A percentile compares a stretch with the other conserved stretches of the same genome.
Conservation (phyloP, 192 early-diverging fungal genomes). For the Coemansia sp. region DNA sequence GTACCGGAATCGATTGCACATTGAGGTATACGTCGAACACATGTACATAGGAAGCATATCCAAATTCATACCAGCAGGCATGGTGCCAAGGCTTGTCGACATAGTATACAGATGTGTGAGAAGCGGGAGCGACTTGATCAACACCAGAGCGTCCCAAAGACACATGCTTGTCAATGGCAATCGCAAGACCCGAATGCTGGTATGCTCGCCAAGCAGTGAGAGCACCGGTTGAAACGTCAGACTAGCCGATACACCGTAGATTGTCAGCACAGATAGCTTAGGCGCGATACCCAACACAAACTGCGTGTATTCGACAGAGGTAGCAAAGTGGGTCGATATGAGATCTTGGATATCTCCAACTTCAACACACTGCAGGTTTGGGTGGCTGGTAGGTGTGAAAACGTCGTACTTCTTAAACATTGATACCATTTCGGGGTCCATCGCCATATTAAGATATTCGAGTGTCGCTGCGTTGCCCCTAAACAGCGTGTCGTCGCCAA, state of each 20-base stretch:
- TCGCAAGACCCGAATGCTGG: background rate
- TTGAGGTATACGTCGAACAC: background rate
- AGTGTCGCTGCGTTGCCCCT: background rate
- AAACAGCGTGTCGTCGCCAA: background rate
- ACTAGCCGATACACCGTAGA: background rate
- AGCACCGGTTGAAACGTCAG: background rate
- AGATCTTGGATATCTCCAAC: background rate
- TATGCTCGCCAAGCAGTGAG: background rate
- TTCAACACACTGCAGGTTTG: background rate
- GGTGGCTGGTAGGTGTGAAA: background rate
- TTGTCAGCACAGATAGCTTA: background rate
- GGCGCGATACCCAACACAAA: background rate
- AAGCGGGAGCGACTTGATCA: background rate
- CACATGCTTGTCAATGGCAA: background rate
- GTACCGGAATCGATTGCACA: background rate
- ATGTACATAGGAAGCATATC: background rate
- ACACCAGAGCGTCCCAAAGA: background rate
- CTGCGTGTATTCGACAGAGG: background rate
- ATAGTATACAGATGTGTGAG: background rate
- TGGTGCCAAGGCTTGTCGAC: background rate
- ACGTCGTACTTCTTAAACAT: background rate
- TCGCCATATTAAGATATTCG: background rate
- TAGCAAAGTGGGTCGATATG: background rate
- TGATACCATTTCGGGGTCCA: background rate
- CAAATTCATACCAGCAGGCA: background rate